Percentiles rank a stretch among this genome's conserved stretches.
phyloP scores from a whole-genome alignment of 176 grass and related monocot genomes.

The Eragrostis nindensis region DNA sequence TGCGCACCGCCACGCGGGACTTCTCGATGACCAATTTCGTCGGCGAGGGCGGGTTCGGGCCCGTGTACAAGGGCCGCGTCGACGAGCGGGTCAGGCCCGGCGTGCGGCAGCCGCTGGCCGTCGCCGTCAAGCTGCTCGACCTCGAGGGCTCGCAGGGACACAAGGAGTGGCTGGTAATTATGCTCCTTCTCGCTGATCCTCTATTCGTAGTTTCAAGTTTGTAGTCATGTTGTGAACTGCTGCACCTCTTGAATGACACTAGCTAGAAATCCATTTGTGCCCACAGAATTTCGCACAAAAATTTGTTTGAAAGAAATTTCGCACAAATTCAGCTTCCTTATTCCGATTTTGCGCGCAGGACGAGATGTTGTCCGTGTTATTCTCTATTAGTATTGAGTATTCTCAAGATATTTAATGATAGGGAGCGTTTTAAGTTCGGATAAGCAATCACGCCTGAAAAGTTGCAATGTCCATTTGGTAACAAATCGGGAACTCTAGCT shows the following conservation, averaged over 20 bases:
- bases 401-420: too few species aligned
- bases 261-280: too few species aligned
- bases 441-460: background rate
- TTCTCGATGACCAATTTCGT: conserved; percentile 76
- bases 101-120: conserved; percentile 51
- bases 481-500: background rate
- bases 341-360: too few species aligned
- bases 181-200: background rate
- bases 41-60: conserved; percentile 82
- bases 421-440: background rate
- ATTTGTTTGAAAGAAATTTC: too few species aligned
- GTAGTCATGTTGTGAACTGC: too few species aligned
- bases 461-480: background rate
- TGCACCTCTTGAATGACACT: too few species aligned
- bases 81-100: conserved; percentile 69
- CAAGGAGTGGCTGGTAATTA: conserved; percentile 84
- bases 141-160: conserved; percentile 71
- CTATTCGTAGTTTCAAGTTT: too few species aligned
- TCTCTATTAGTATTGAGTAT: too few species aligned
- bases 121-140: conserved; percentile 78
- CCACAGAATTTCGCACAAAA: too few species aligned
- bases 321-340: too few species aligned
- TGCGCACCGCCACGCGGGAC: conserved; percentile 53
- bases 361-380: too few species aligned
- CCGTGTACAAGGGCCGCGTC: conserved; percentile 78